phyloP scores from a whole-genome alignment of 208 protist species.

The Angomonas ambiguus region DNA sequence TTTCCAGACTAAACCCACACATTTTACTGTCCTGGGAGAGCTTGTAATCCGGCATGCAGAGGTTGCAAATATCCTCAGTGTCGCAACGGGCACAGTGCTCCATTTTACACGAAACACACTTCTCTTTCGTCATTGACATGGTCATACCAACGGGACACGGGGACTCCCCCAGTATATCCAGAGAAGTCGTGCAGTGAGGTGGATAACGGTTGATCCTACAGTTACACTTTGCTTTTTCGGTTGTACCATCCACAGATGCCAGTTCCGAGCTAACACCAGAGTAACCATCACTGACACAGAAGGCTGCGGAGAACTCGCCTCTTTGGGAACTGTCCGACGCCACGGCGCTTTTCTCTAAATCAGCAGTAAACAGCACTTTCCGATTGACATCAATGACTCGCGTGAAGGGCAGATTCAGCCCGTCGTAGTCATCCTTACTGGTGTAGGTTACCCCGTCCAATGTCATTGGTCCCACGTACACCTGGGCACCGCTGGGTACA shows the following conservation, averaged over 20 bases:
- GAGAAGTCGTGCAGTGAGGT: neutral
- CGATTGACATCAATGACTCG: neutral
- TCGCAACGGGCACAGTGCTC: no score
- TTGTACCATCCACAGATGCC: neutral
- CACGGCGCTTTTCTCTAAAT: neutral
- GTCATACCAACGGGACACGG: no score
- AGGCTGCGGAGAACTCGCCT: neutral
- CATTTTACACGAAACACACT: no score
- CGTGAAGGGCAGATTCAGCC: neutral
- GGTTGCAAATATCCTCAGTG: no score
- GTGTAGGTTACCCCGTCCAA: neutral
- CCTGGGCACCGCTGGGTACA: neutral
- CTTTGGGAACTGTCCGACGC: neutral
- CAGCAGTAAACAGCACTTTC: no score
- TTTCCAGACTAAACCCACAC: no score
- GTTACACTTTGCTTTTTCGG: neutral
- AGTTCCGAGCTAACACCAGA: neutral
- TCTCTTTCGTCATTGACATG: no score
- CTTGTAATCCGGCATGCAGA: no score
- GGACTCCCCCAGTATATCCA: neutral
- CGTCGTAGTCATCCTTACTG: neutral
- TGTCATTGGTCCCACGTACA: neutral
- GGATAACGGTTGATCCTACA: neutral
- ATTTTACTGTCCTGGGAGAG: no score
- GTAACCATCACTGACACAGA: neutral